A percentile compares a stretch with the other conserved stretches of the same genome.
Evolutionary conservation across 192 early-diverging fungal species (phyloP).

Genomic region (Podila minutissima): DNA sequence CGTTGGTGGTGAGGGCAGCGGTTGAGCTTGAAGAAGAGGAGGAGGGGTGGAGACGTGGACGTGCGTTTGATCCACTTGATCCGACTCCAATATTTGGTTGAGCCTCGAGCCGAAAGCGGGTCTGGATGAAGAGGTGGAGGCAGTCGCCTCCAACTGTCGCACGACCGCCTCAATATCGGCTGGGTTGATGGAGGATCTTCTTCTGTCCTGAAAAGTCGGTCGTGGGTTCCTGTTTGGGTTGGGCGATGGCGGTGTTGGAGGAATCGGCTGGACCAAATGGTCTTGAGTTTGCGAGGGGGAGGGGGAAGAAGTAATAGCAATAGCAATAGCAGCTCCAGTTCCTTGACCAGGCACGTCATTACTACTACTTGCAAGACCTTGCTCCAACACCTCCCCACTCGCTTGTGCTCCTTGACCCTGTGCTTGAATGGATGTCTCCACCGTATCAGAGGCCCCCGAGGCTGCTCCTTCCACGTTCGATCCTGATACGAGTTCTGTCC

Average conservation of each 20-base stretch:
- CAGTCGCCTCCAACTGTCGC: constrained; percentile 34
- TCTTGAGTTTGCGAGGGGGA: neutral
- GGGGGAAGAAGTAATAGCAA: too few relatives aligned
- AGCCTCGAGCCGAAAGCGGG: neutral
- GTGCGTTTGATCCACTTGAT: neutral
- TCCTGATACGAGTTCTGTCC: neutral
- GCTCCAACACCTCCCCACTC: too few relatives aligned
- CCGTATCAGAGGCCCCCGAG: neutral
- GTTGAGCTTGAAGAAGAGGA: neutral
- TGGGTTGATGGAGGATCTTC: constrained; percentile 42
- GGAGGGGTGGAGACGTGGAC: neutral
- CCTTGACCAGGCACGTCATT: neutral
- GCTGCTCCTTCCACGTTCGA: neutral
- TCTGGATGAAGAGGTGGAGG: neutral
- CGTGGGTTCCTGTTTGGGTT: constrained; percentile 45
- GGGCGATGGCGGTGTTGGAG: constrained; percentile 43
- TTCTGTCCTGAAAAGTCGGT: constrained; percentile 36
- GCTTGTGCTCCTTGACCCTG: too few relatives aligned
- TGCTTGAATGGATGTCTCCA: neutral
- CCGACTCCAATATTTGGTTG: neutral
- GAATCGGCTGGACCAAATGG: constrained; percentile 1
- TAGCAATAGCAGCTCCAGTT: too few relatives aligned
- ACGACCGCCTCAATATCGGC: constrained; percentile 46
- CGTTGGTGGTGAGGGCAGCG: constrained; percentile 13
- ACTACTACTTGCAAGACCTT: too few relatives aligned